Evolutionary conservation across 2,329 filamentous ascomycete genomes (phyloP).

Genomic region (Calonectria hongkongensis): DNA sequence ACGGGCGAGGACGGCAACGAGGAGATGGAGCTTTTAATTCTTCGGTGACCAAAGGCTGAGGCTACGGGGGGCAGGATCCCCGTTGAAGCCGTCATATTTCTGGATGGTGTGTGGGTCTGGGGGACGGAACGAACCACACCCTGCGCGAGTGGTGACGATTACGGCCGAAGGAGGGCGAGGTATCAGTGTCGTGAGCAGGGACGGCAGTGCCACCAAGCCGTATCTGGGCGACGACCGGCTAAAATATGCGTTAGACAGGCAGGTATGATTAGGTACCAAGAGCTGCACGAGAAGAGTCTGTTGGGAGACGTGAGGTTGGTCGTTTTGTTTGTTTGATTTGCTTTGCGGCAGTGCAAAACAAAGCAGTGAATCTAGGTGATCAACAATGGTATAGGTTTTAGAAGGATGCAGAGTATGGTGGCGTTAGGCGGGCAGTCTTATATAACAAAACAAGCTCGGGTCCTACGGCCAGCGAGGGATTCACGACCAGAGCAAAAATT

Average conservation of each 20-base stretch:
- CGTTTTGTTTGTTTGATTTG: not conserved
- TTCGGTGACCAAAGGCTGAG: conserved; percentile 59
- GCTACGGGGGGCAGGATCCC: conserved; percentile 57
- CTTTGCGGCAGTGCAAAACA: conserved; percentile 15
- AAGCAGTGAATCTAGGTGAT: conserved; percentile 31
- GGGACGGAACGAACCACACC: conserved; percentile 34
- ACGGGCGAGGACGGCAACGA: conserved; percentile 43
- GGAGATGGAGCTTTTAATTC: conserved; percentile 50
- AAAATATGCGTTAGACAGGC: conserved; percentile 20
- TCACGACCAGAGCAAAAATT: conserved; percentile 18
- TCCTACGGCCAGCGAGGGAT: conserved; percentile 28
- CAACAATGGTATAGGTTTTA: conserved; percentile 22
- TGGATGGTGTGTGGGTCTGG: conserved; percentile 38
- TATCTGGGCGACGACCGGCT: conserved; percentile 11
- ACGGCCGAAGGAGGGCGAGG: conserved; percentile 27
- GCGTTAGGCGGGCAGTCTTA: conserved; percentile 33
- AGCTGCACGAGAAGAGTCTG: conserved; percentile 14
- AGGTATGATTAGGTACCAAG: conserved; percentile 24
- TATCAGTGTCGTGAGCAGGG: conserved; percentile 29
- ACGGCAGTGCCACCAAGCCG: conserved; percentile 34
- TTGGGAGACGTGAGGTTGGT: not conserved
- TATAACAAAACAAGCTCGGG: conserved; percentile 34
- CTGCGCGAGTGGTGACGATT: conserved; percentile 32
- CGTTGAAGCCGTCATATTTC: conserved; percentile 56
- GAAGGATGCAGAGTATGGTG: conserved; percentile 7